phyloP scores from a whole-genome alignment of 768 basidiomycete species.

The Naganishia vaughanmartiniae region DNA sequence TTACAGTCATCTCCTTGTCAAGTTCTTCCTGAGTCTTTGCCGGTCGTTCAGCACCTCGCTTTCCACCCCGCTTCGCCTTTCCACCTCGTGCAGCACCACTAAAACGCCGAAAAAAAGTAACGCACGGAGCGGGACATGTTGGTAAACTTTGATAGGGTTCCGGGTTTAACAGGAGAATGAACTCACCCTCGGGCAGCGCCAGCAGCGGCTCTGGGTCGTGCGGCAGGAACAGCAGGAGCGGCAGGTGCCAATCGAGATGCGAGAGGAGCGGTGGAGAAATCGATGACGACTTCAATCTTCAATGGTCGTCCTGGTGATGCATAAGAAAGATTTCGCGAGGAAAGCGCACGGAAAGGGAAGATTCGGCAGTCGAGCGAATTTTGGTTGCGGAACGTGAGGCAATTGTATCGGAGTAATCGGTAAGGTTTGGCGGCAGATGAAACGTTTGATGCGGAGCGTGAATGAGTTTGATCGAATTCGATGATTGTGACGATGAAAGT shows the following conservation, averaged over 20 bases:
- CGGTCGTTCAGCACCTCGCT: constrained; percentile 63
- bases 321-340: background rate
- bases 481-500: background rate
- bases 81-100: constrained; percentile 44
- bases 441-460: background rate
- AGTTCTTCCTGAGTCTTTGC: constrained; percentile 82
- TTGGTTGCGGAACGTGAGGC: background rate
- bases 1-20: constrained; percentile 96
- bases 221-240: constrained; percentile 50
- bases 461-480: background rate
- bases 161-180: background rate
- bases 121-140: background rate
- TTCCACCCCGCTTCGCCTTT: constrained; percentile 43
- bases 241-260: constrained; percentile 80
- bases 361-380: background rate
- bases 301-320: constrained; percentile 76
- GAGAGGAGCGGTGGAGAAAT: constrained; percentile 71
- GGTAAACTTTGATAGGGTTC: no score
- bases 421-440: background rate
- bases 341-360: background rate
- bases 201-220: constrained; percentile 32
- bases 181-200: constrained; percentile 34
- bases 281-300: constrained; percentile 97
- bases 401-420: background rate
- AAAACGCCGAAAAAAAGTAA: background rate